A percentile compares a stretch with the other conserved stretches of the same genome.
Evolutionary conservation across 805 yeast genomes (phyloP).

Genomic region (Metschnikowia chrysomelidarum): DNA sequence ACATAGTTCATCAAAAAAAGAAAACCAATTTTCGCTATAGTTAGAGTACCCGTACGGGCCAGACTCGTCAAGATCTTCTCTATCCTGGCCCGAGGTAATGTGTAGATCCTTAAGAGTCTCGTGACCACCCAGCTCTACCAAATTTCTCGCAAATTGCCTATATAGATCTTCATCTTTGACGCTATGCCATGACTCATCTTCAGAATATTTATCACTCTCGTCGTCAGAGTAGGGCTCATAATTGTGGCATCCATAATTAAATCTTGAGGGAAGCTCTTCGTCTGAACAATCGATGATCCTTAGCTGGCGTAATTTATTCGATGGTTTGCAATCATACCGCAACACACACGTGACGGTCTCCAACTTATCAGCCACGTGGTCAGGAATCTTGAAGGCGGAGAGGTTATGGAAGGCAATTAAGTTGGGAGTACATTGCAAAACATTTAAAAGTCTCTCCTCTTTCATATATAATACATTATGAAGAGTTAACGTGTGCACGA

Average conservation of each 20-base stretch:
- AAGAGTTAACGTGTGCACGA: too few species aligned
- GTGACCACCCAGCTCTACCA: constrained; percentile 5
- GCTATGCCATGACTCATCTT: too few species aligned
- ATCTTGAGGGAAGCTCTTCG: too few species aligned
- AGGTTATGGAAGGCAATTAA: constrained; percentile 8
- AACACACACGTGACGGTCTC: constrained; percentile 6
- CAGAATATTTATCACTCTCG: too few species aligned
- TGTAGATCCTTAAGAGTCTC: constrained; percentile 14
- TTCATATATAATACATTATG: too few species aligned
- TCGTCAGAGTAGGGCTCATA: too few species aligned
- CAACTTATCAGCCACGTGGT: background rate
- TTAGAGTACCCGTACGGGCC: too few species aligned
- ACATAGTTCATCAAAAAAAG: constrained; percentile 17
- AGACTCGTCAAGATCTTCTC: too few species aligned
- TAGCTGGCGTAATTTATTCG: constrained; percentile 8
- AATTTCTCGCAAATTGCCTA: constrained; percentile 5
- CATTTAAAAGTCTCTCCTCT: too few species aligned
- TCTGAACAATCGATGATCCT: constrained; percentile 5
- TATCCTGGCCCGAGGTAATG: constrained; percentile 15
- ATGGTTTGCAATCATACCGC: background rate
- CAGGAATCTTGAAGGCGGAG: constrained; percentile 3
- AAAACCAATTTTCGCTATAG: constrained; percentile 20
- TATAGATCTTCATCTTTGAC: too few species aligned
- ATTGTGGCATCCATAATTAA: too few species aligned
- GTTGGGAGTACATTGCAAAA: too few species aligned